Conservation (phyloP, 441 rosid genomes). For the Populus trichocarpa region DNA sequence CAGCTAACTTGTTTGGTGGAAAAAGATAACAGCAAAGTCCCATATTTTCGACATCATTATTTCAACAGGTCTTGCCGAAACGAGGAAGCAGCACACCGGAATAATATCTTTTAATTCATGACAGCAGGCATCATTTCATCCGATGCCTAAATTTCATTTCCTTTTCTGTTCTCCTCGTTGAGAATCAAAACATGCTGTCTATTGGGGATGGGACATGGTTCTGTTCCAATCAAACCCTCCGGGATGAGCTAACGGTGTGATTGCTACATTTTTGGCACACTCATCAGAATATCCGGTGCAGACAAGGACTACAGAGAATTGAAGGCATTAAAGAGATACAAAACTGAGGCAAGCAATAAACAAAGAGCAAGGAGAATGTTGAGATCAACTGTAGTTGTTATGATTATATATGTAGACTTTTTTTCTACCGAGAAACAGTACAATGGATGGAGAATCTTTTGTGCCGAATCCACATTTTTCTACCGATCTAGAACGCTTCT, state of each 20-base stretch:
- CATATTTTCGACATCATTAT: no score
- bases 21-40: no score
- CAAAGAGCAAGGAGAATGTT: background rate
- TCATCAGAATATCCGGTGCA: background rate
- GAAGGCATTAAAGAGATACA: background rate
- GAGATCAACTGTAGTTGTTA: background rate
- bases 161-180: background rate
- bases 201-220: background rate
- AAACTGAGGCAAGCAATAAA: background rate
- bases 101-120: background rate
- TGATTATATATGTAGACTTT: background rate
- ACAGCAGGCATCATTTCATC: background rate
- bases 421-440: background rate
- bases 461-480: no score
- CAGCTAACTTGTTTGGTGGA: no score
- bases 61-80: no score
- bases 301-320: background rate
- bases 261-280: background rate
- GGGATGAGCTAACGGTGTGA: background rate
- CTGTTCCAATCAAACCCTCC: background rate
- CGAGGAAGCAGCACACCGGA: no score
- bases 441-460: background rate
- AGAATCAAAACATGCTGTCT: background rate
- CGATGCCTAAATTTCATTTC: background rate
- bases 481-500: no score